Percentiles rank a stretch among this genome's conserved stretches.
Evolutionary conservation across 768 basidiomycete genomes (phyloP).

Genomic region (Tylopilus sp.): DNA sequence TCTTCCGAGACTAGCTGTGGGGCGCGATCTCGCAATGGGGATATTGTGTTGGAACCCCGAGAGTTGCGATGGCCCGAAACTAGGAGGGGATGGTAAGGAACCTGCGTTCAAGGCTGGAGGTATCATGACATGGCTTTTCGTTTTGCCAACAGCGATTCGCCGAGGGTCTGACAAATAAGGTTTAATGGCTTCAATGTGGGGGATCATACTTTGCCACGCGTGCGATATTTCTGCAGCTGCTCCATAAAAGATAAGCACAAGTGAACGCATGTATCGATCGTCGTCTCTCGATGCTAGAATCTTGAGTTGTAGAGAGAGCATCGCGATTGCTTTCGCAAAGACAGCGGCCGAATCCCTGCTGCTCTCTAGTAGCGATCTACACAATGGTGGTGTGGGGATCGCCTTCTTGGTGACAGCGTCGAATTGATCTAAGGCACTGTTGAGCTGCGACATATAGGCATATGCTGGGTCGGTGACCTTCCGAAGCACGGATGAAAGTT

Average conservation of each 20-base stretch:
- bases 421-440: conserved; percentile 87
- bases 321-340: conserved; percentile 85
- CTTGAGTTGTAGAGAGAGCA: conserved; percentile 77
- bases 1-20: conserved; percentile 35
- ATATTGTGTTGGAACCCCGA: conserved; percentile 19
- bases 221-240: conserved; percentile 83
- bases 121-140: conserved; percentile 20
- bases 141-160: conserved; percentile 33
- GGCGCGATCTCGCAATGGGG: conserved; percentile 31
- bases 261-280: conserved; percentile 81
- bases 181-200: conserved; percentile 66
- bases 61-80: conserved; percentile 25
- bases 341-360: conserved; percentile 81
- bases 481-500: conserved; percentile 72
- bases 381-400: conserved; percentile 66
- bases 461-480: conserved; percentile 87
- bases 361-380: conserved; percentile 74
- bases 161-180: conserved; percentile 53
- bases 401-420: conserved; percentile 73
- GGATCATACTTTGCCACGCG: conserved; percentile 78
- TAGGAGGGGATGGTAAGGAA: conserved; percentile 26
- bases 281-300: conserved; percentile 73
- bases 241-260: conserved; percentile 85
- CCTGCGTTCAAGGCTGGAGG: conserved; percentile 26
- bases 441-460: conserved; percentile 75